Percentiles rank a stretch among this genome's conserved stretches.
phyloP scores from a whole-genome alignment of 2,329 filamentous ascomycete genomes.

The Plenodomus biglobosus region DNA sequence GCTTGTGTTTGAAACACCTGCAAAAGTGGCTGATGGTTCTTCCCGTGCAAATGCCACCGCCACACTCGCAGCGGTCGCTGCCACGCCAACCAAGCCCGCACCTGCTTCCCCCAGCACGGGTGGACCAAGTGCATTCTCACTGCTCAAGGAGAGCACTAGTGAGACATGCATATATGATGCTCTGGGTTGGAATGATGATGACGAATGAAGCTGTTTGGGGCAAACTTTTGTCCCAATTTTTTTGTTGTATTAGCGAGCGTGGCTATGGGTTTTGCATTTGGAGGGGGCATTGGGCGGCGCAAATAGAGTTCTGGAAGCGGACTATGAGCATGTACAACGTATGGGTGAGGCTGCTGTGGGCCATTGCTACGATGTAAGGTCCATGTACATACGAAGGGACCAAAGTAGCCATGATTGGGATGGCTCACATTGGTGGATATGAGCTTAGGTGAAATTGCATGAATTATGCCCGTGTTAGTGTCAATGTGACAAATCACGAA shows the following conservation, averaged over 20 bases:
- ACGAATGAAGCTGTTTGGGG: not conserved
- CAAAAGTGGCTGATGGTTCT: slow-evolving; percentile 20
- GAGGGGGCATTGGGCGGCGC: slow-evolving; percentile 22
- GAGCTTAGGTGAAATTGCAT: not conserved
- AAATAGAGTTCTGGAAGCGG: slow-evolving; percentile 4
- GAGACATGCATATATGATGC: slow-evolving; percentile 46
- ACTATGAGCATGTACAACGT: slow-evolving; percentile 1
- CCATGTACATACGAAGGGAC: not conserved
- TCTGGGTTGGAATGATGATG: slow-evolving; percentile 52
- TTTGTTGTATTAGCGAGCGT: slow-evolving; percentile 39
- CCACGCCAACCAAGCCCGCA: slow-evolving; percentile 23
- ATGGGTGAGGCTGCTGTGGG: not conserved
- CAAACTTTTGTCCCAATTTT: not conserved
- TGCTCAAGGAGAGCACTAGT: slow-evolving; percentile 10
- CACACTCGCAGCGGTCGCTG: slow-evolving; percentile 15
- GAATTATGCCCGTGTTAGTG: not conserved
- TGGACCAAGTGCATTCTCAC: slow-evolving; percentile 9
- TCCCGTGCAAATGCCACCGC: slow-evolving; percentile 7
- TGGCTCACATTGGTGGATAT: not conserved
- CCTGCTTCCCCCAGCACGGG: slow-evolving; percentile 1
- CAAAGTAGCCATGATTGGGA: not conserved
- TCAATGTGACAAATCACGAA: not conserved
- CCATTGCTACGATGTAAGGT: not conserved
- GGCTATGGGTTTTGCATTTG: slow-evolving; percentile 16
- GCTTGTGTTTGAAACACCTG: slow-evolving; percentile 28